A percentile compares a stretch with the other conserved stretches of the same genome.
Evolutionary conservation across 805 yeast genomes (phyloP).

Genomic region (Clavispora asparagi): DNA sequence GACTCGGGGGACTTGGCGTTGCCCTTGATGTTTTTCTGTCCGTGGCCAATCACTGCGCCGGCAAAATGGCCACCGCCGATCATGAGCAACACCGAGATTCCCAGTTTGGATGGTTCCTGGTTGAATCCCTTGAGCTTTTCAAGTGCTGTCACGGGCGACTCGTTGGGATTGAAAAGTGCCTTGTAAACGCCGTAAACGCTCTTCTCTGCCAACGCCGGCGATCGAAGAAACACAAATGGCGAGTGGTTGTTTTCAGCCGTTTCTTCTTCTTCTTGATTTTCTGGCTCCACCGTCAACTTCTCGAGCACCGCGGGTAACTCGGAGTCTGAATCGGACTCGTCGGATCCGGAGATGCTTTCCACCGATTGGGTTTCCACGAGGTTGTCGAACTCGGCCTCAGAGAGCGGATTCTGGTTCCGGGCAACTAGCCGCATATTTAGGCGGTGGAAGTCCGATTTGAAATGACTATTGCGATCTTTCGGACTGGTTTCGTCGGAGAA

Average conservation of each 20-base stretch:
- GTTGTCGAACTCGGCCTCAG: constrained; percentile 55
- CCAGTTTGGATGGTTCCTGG: constrained; percentile 25
- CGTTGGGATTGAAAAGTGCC: constrained; percentile 45
- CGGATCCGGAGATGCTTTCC: constrained; percentile 58
- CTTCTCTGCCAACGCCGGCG: constrained; percentile 37
- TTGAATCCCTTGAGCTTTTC: constrained; percentile 13
- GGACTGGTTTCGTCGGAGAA: constrained; percentile 5
- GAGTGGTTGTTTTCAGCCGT: constrained; percentile 52
- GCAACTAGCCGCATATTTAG: constrained; percentile 54
- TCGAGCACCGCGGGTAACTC: constrained; percentile 21
- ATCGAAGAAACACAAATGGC: constrained; percentile 58
- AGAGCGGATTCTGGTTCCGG: constrained; percentile 40
- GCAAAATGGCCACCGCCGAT: constrained; percentile 98
- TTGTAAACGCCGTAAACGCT: constrained; percentile 67
- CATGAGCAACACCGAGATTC: constrained; percentile 75
- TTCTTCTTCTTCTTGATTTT: constrained; percentile 21
- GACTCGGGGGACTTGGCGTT: constrained; percentile 46
- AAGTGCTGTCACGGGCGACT: constrained; percentile 41
- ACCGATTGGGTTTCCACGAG: constrained; percentile 44
- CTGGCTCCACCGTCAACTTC: constrained; percentile 16
- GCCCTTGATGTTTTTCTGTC: constrained; percentile 51
- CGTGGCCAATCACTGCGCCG: constrained; percentile 84
- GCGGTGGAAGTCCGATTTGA: constrained; percentile 54
- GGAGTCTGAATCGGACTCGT: constrained; percentile 23
- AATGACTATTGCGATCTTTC: constrained; percentile 35